These are phyloP conservation scores for Mucor piriformis DNA, from an alignment of 371 early-diverging fungal genomes.

Conservation along the genomic window DNA sequence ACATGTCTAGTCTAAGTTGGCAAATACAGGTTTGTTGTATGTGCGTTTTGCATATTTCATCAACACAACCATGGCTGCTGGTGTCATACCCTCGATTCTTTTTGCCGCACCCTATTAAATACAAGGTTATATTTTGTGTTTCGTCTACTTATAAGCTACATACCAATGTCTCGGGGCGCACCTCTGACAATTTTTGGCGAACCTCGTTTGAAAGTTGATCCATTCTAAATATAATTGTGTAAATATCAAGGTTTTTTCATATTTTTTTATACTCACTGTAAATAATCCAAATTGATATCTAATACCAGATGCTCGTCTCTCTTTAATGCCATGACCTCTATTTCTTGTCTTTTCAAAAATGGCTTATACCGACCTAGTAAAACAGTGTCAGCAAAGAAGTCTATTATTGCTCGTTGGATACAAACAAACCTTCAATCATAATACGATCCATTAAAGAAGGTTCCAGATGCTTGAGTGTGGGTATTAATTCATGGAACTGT, in stretches of 20 bases:
- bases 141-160: slow-evolving; percentile 4
- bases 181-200: slow-evolving; percentile 63
- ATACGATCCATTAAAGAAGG: slow-evolving; percentile 49
- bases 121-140: background rate
- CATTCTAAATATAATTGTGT: slow-evolving; percentile 38
- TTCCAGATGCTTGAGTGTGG: slow-evolving; percentile 49
- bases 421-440: slow-evolving; percentile 52
- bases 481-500: slow-evolving; percentile 49
- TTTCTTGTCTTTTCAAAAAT: slow-evolving; percentile 69
- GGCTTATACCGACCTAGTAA: slow-evolving; percentile 64
- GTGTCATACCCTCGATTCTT: slow-evolving; percentile 84
- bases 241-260: background rate
- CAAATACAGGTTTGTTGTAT: slow-evolving; percentile 11
- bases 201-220: slow-evolving; percentile 74
- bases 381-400: no score
- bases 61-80: slow-evolving; percentile 73
- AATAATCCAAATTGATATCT: slow-evolving; percentile 71
- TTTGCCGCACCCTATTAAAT: slow-evolving; percentile 72
- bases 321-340: slow-evolving; percentile 66
- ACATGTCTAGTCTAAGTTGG: background rate
- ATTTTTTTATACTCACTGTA: slow-evolving; percentile 35
- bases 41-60: slow-evolving; percentile 61
- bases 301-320: slow-evolving; percentile 69
- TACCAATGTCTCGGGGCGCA: slow-evolving; percentile 79
- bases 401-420: no score